Base-by-base conservation (phyloP, 495 filamentous ascomycete species). In the Daldinia caldariorum region DNA sequence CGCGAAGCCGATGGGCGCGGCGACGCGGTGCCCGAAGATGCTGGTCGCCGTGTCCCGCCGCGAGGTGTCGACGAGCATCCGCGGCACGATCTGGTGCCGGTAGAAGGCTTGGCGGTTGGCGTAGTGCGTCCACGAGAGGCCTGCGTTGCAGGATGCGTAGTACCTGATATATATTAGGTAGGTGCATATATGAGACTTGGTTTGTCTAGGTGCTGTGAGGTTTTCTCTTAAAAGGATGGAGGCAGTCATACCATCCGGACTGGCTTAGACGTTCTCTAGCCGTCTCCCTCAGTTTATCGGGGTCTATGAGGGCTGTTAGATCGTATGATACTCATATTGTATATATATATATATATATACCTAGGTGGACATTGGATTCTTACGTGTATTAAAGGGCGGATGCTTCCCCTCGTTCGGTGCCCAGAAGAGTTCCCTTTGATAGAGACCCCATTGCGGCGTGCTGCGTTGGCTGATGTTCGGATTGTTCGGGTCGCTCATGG, bases 31-130 rank as follows among this genome's bases (percentile, higher is more conserved):
- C 14, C 87, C 87, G 79, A 89, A 91, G 63, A 92, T 88, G 10
- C 74, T 76, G 32, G 87, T 86, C 3, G 71, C 74, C 2, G 85
- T 90, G 72, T 90, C 88, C 7, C 88, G 83, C 16, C 65, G 67
- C 67, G 84, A 87, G 16, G 88, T 90, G 76, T 90, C 87, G 63
- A 90, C 83, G 6, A 91, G 83, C 75, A 83, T 85, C 20, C 82
- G 82, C 3, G 88, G 89, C 61, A 90, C 84, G 73, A 91, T 87
- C 39, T 86, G 83, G 78, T 89, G 89, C 0, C 88, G 85, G 80
- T 84, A 89, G 83, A 91, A 91, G 66, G 89, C 83, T 74, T 90
- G 85, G 2, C 89, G 84, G 76, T 91, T 91, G 12, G 86, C 86
- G 1, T 88, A 81, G 74, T 91, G 89, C 14, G 89, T 92, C 63